Percentiles rank a stretch among this genome's conserved stretches.
phyloP scores from a whole-genome alignment of 225 moss, liverwort and hornwort genomes.

The Sphagnum tenellum region DNA sequence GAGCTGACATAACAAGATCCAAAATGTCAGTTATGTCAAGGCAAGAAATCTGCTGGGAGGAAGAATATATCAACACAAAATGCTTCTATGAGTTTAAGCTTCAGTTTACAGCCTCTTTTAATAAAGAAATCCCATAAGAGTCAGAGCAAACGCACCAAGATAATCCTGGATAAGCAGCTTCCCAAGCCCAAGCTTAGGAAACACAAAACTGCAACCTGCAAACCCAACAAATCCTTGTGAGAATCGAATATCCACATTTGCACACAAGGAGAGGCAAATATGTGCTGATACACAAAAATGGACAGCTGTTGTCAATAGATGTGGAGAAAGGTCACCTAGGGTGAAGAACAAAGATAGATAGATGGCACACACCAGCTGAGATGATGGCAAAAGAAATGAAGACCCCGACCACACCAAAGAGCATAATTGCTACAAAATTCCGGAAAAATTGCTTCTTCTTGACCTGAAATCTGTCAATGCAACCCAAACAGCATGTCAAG shows the following conservation, averaged over 20 bases:
- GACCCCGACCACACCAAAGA: constrained; percentile 71
- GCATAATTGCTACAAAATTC: constrained; percentile 69
- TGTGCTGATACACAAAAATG: background rate
- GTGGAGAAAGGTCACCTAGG: background rate
- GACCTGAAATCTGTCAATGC: constrained; percentile 47
- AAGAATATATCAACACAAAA: no score
- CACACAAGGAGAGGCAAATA: background rate
- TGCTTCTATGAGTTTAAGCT: no score
- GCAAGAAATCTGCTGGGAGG: no score
- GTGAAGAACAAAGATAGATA: background rate
- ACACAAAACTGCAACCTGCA: constrained; percentile 37
- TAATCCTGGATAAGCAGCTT: constrained; percentile 49
- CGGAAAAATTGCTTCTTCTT: constrained; percentile 86
- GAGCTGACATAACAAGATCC: constrained; percentile 14
- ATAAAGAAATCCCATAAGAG: background rate
- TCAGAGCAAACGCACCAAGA: constrained; percentile 22
- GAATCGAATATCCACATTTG: background rate
- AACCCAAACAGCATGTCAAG: background rate
- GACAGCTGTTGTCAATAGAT: background rate
- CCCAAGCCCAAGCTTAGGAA: constrained; percentile 56
- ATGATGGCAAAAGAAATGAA: constrained; percentile 71
- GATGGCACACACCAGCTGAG: constrained; percentile 19
- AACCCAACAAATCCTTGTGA: background rate
- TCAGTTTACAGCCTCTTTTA: no score
- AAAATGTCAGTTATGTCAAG: no score